Evolutionary conservation across 805 yeast species (phyloP).

Genomic region (Novakomyces olei): DNA sequence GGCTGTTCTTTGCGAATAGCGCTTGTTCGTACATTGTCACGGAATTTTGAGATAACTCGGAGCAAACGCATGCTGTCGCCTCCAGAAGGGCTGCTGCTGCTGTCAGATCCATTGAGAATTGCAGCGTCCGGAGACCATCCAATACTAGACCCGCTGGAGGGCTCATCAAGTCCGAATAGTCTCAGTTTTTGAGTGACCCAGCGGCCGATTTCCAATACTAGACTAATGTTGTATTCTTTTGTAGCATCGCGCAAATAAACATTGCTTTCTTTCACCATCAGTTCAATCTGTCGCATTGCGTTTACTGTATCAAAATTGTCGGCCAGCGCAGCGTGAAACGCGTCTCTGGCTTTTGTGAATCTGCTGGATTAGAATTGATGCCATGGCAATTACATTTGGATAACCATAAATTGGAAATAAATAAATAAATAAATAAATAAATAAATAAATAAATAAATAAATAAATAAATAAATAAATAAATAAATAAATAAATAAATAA

Average conservation of each 20-base stretch:
- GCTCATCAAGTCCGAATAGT: conserved; percentile 48
- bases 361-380: too few relatives aligned
- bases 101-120: conserved; percentile 7
- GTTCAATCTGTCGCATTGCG: conserved; percentile 43
- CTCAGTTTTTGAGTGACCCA: conserved; percentile 52
- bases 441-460: too few relatives aligned
- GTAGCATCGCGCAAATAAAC: conserved; percentile 40
- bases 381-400: too few relatives aligned
- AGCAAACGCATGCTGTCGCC: conserved; percentile 43
- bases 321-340: conserved; percentile 58
- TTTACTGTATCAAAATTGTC: conserved; percentile 70
- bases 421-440: too few relatives aligned
- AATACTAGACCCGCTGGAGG: conserved; percentile 34
- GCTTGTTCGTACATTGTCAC: conserved; percentile 55
- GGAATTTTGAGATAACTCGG: conserved; percentile 50
- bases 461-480: too few relatives aligned
- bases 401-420: too few relatives aligned
- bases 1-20: conserved; percentile 43
- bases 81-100: conserved; percentile 11
- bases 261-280: conserved; percentile 49
- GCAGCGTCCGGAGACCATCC: conserved; percentile 48
- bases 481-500: too few relatives aligned
- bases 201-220: conserved; percentile 33
- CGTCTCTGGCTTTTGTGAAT: conserved; percentile 29
- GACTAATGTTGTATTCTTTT: conserved; percentile 26